These are phyloP conservation scores for Salix exigua DNA, from an alignment of 345 rosid genomes.

Conservation along the genomic window DNA sequence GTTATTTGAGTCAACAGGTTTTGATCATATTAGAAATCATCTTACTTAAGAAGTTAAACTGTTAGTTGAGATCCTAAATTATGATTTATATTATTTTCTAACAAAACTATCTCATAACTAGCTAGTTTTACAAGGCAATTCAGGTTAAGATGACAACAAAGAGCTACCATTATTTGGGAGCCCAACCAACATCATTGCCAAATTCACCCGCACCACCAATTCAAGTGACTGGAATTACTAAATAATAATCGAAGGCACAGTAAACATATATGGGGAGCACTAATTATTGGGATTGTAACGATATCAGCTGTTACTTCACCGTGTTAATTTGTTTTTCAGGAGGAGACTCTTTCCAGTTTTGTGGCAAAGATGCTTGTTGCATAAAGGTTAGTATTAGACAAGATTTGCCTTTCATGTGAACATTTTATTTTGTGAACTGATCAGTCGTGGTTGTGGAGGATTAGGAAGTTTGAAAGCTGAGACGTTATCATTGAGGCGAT, in stretches of 20 bases:
- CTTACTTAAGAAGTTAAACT: too few species aligned
- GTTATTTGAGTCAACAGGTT: too few species aligned
- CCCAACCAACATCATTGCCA: not conserved
- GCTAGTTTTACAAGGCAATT: not conserved
- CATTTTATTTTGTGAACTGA: not conserved
- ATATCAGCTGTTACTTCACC: constrained; percentile 18
- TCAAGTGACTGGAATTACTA: not conserved
- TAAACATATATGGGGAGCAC: constrained; percentile 15
- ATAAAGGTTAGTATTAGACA: constrained; percentile 26
- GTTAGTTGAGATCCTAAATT: too few species aligned
- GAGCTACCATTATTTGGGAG: not conserved
- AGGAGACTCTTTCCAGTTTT: constrained; percentile 31
- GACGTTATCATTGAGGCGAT: constrained; percentile 37
- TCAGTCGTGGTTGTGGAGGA: not conserved
- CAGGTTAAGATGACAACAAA: not conserved
- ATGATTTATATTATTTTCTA: too few species aligned
- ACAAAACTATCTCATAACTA: not conserved
- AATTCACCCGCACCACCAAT: not conserved
- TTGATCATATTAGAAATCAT: too few species aligned
- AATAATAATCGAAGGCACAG: not conserved
- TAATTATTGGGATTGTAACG: constrained; percentile 25
- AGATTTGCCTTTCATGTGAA: not conserved
- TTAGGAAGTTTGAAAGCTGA: constrained; percentile 34
- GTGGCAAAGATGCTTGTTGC: not conserved
- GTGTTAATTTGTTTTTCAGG: constrained; percentile 22